Evolutionary conservation across 2,329 filamentous ascomycete genomes (phyloP).

Genomic region (Berkeleyomyces basicola): DNA sequence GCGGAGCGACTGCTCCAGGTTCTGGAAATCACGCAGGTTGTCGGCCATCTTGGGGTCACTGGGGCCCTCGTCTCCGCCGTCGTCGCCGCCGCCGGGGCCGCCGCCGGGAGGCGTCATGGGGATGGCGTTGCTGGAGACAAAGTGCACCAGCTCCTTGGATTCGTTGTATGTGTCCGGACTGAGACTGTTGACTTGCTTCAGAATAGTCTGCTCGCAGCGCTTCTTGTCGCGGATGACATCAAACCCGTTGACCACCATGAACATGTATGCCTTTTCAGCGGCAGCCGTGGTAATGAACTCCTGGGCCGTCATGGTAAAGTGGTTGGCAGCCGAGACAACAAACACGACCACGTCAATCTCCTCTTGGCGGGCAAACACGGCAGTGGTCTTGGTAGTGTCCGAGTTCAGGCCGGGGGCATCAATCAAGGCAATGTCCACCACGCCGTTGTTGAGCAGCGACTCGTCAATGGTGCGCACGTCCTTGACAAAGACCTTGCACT

Average conservation of each 20-base stretch:
- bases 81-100: slow-evolving; percentile 37
- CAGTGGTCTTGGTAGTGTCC: slow-evolving; percentile 92
- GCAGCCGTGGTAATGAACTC: slow-evolving; percentile 95
- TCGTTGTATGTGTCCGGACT: slow-evolving; percentile 91
- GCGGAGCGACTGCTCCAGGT: slow-evolving; percentile 72
- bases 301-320: slow-evolving; percentile 93
- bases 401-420: slow-evolving; percentile 92
- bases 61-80: slow-evolving; percentile 26
- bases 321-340: slow-evolving; percentile 91
- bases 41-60: slow-evolving; percentile 60
- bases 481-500: slow-evolving; percentile 94
- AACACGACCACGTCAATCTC: slow-evolving; percentile 99
- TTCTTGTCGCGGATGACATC: slow-evolving; percentile 87
- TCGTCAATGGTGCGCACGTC: slow-evolving; percentile 81
- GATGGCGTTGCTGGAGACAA: slow-evolving; percentile 92
- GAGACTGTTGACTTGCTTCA: slow-evolving; percentile 76
- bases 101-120: slow-evolving; percentile 48
- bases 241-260: slow-evolving; percentile 96
- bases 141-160: slow-evolving; percentile 81
- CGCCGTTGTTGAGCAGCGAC: slow-evolving; percentile 88
- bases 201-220: slow-evolving; percentile 77
- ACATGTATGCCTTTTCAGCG: slow-evolving; percentile 94
- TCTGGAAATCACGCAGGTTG: slow-evolving; percentile 77
- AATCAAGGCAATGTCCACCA: slow-evolving; percentile 94
- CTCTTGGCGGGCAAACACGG: slow-evolving; percentile 90